These are phyloP conservation scores for Colletotrichum gloeosporioides DNA, from an alignment of 2,329 filamentous ascomycete genomes.

Conservation along the genomic window DNA sequence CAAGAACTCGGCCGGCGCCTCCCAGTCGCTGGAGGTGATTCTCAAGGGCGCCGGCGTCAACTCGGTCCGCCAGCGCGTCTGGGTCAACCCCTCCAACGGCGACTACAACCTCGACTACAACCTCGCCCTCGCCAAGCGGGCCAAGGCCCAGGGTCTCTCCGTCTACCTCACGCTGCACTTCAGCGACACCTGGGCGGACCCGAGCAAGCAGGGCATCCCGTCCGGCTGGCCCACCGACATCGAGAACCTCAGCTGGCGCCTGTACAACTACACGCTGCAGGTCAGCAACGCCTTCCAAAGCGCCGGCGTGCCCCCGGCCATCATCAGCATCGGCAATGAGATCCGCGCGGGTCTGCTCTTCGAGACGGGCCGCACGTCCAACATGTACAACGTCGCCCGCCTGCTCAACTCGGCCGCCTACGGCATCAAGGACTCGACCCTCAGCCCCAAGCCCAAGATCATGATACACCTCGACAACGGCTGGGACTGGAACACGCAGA, in stretches of 20 bases:
- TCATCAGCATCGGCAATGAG: slow-evolving; percentile 78
- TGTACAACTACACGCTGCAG: slow-evolving; percentile 73
- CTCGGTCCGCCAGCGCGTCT: slow-evolving; percentile 73
- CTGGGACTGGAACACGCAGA: slow-evolving; percentile 72
- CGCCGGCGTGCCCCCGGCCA: slow-evolving; percentile 59
- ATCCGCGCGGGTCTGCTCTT: slow-evolving; percentile 72
- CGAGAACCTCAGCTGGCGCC: slow-evolving; percentile 60
- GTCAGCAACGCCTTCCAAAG: slow-evolving; percentile 66
- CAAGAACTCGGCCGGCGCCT: slow-evolving; percentile 58
- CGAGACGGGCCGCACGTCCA: slow-evolving; percentile 63
- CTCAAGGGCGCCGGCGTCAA: slow-evolving; percentile 68
- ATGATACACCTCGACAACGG: slow-evolving; percentile 80
- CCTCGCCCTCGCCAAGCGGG: slow-evolving; percentile 68
- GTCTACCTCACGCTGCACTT: slow-evolving; percentile 70
- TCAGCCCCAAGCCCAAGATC: slow-evolving; percentile 66
- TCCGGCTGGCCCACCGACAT: slow-evolving; percentile 67
- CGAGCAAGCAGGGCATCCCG: slow-evolving; percentile 65
- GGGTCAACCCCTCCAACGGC: slow-evolving; percentile 71
- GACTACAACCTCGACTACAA: slow-evolving; percentile 76
- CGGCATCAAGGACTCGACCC: slow-evolving; percentile 67
- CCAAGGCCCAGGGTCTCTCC: slow-evolving; percentile 65
- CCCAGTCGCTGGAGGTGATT: slow-evolving; percentile 66
- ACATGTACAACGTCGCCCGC: slow-evolving; percentile 64
- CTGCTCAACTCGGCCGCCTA: slow-evolving; percentile 69
- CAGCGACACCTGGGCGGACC: slow-evolving; percentile 76